These are phyloP conservation scores for Daldinia childiae DNA, from an alignment of 495 filamentous ascomycete species.

Conservation along the genomic window DNA sequence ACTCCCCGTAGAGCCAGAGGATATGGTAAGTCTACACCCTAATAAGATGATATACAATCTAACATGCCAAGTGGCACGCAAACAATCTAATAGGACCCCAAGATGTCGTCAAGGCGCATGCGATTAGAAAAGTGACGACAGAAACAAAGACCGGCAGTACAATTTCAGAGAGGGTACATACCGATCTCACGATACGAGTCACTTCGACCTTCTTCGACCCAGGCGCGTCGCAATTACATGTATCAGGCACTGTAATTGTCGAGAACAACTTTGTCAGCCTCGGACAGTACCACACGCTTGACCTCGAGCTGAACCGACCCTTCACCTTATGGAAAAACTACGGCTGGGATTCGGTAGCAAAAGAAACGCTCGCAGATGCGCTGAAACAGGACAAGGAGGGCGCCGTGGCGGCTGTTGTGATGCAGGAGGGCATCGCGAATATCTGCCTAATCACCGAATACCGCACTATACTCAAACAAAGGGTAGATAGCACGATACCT, in stretches of 20 bases:
- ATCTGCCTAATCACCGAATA: constrained; percentile 93
- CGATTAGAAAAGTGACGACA: constrained; percentile 80
- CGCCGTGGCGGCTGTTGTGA: constrained; percentile 86
- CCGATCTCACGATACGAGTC: constrained; percentile 81
- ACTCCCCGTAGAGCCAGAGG: constrained; percentile 90
- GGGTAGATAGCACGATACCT: constrained; percentile 84
- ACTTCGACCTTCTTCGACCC: constrained; percentile 90
- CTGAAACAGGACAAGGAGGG: constrained; percentile 78
- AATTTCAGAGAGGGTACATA: constrained; percentile 76
- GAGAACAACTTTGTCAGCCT: constrained; percentile 87
- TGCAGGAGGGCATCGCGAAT: constrained; percentile 94
- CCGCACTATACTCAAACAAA: constrained; percentile 86
- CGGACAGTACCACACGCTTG: constrained; percentile 89
- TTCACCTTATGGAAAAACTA: constrained; percentile 87
- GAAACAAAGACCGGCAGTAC: constrained; percentile 78
- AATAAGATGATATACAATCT: constrained; percentile 1
- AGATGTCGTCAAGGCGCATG: constrained; percentile 83
- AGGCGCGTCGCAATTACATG: constrained; percentile 81
- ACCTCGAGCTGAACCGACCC: constrained; percentile 73
- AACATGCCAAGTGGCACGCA: constrained; percentile 79
- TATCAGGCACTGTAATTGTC: constrained; percentile 79
- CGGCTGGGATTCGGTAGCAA: constrained; percentile 91
- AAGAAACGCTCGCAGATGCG: constrained; percentile 80
- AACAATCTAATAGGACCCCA: constrained; percentile 89
- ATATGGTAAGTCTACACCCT: constrained; percentile 73